Base-by-base conservation (phyloP, 2,329 filamentous ascomycete genomes). In the Alternaria viburni region DNA sequence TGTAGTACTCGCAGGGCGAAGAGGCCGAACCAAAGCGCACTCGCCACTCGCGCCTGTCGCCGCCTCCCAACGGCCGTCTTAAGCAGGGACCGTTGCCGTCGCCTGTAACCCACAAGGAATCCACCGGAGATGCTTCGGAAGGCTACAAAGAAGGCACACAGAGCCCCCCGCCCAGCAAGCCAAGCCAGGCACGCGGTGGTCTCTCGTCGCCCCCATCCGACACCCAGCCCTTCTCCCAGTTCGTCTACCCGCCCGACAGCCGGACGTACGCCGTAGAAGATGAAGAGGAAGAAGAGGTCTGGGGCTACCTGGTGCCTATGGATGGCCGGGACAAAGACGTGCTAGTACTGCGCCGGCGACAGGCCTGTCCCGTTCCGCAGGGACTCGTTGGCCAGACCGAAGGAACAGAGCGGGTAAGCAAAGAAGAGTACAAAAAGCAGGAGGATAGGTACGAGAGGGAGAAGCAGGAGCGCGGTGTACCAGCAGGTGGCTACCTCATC, bases 221-320 rank as follows among this genome's bases (percentile, higher is more conserved):
- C 74, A 94, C 91, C 0, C 92, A 94, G 76, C 86, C 89, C 0
- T 89, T 93, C 65, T 94, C 92, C 8, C 96, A 99, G 81, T 92
- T 91, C 74, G 82, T 92, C 41, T 90, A 93, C 69, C 89, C 91
- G 3, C 88, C 93, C 26, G 83, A 88, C 62, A 87, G 88, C 25
- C 86, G 95, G 50, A 90, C 90, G 11, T 92, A 94, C 67, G 93
- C 97, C 60, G 92, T 96, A 5, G 88, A 94, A 66, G 92, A 97
- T 76, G 93, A 97, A 81, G 88, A 87, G 61, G 86, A 88, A 49
- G 92, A 97, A 77, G 93, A 93, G 9, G 93, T 98, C 1, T 99
- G 96, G 96, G 96, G 96, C 12, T 99, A 98, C 74, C 84, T 99
- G 6, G 88, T 97, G 57, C 93, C 95, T 2, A 83, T 97, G 23